These are phyloP conservation scores for Miscanthus lutarioriparius DNA, from an alignment of 176 grass and related monocot species.

Conservation along the genomic window DNA sequence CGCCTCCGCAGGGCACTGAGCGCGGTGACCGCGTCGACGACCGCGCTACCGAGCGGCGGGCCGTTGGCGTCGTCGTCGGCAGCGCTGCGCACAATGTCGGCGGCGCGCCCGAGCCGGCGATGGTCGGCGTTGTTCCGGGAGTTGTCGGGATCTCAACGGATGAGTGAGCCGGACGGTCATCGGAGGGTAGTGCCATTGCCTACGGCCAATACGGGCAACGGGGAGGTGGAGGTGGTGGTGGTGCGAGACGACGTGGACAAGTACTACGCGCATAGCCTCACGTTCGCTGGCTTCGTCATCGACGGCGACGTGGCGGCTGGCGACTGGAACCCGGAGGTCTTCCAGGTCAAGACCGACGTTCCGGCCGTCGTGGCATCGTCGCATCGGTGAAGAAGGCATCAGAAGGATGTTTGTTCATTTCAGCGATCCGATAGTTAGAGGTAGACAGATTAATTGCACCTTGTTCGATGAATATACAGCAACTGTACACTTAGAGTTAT, in stretches of 20 bases:
- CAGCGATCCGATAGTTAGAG: not conserved
- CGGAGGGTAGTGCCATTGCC: constrained; percentile 31
- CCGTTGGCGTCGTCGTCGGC: constrained; percentile 21
- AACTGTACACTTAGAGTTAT: constrained; percentile 38
- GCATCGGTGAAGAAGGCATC: not conserved
- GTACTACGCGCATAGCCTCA: constrained; percentile 54
- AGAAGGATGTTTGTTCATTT: not conserved
- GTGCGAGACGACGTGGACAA: constrained; percentile 37
- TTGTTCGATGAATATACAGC: not conserved
- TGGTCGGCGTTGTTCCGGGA: constrained; percentile 44
- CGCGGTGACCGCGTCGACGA: constrained; percentile 31
- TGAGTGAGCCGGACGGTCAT: constrained; percentile 25
- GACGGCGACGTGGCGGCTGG: constrained; percentile 64
- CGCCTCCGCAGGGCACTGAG: constrained; percentile 57
- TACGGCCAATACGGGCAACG: not conserved
- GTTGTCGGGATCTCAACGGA: constrained; percentile 11
- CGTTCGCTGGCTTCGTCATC: constrained; percentile 66
- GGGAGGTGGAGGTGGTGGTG: constrained; percentile 23
- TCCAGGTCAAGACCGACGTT: constrained; percentile 52
- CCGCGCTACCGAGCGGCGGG: constrained; percentile 17
- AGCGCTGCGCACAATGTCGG: constrained; percentile 61
- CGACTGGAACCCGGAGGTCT: constrained; percentile 73
- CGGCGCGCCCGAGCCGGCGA: constrained; percentile 30
- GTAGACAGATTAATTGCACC: not conserved
- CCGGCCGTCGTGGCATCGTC: not conserved